Base-by-base conservation (phyloP, 1,284 basidiomycete species). In the Ganoderma multipileum region DNA sequence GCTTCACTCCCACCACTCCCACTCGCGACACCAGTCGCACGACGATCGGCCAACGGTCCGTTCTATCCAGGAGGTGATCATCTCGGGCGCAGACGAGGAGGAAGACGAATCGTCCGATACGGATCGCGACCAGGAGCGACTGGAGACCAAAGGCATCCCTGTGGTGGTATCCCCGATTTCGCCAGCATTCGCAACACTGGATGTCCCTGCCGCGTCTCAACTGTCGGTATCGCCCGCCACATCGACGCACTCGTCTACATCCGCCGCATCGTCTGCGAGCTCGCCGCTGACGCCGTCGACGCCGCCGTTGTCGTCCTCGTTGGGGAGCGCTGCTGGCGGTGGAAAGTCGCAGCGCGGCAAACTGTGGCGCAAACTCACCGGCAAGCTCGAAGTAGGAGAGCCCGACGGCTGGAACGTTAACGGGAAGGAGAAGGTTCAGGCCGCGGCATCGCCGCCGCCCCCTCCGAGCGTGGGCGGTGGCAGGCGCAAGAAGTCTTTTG, bases 361-460 rank as follows among this genome's bases (percentile, higher is more conserved):
- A 47, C 62, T 76, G 26, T 74, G 74, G 73, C 55, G 71, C 60
- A 71, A 67, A 59, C 72, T 76, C 11, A 69, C 73, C 23, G 68
- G 61, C 44, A 72, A 71, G 66, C 63, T 68, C 50, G 73, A 74
- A 23, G 30, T 57, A 11, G 23, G 23, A 7, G 72, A 72, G 30
- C 44, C 66, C 39, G 69, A 68, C 30, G 23, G 23, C 18, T 28
- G 52, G 28, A 33, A 33, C 16, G 28, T 14, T 9, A 72, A 65
- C 39, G 68, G 66, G 61, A 58, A 60, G 66, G 62, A 70, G 52
- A 18, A 18, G 52, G 52, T 30, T 33, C 16, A 7, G 28, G 14
- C 26, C 28, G 26, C 28, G 14, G 61, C 26, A 4, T 23, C 64
- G 0, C 28, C 33, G 5, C 50, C 38, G 30, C 59, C 47, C 18